Percentiles rank a stretch among this genome's conserved stretches.
These are phyloP conservation scores for Annulohypoxylon moriforme DNA, from an alignment of 495 filamentous ascomycete species.

Conservation along the genomic window DNA sequence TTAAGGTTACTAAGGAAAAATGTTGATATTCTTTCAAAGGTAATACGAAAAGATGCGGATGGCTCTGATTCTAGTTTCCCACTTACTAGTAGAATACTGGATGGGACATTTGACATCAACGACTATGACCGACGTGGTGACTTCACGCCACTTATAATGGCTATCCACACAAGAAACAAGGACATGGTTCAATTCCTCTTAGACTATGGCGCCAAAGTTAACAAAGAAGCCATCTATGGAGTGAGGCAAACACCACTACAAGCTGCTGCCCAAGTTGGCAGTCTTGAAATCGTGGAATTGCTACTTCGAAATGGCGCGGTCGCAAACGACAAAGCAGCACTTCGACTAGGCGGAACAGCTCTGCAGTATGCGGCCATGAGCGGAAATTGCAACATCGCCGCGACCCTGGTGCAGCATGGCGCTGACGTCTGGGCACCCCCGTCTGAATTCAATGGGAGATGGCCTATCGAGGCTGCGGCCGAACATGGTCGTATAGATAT, in stretches of 20 bases:
- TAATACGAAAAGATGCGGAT: too few relatives aligned
- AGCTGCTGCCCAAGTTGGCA: slow-evolving; percentile 44
- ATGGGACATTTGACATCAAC: too few relatives aligned
- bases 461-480: slow-evolving; percentile 57
- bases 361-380: slow-evolving; percentile 38
- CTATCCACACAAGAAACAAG: slow-evolving; percentile 25
- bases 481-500: slow-evolving; percentile 60
- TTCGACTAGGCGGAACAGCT: slow-evolving; percentile 34
- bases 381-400: slow-evolving; percentile 41
- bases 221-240: slow-evolving; percentile 24
- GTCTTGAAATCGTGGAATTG: slow-evolving; percentile 37
- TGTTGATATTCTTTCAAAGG: too few relatives aligned
- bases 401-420: slow-evolving; percentile 37
- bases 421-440: slow-evolving; percentile 32
- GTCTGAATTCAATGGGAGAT: slow-evolving; percentile 48
- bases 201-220: slow-evolving; percentile 47
- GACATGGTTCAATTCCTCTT: slow-evolving; percentile 48
- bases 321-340: slow-evolving; percentile 38
- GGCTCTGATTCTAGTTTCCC: too few relatives aligned
- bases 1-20: too few relatives aligned
- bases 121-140: too few relatives aligned
- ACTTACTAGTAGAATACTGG: too few relatives aligned
- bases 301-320: slow-evolving; percentile 28
- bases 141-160: slow-evolving; percentile 29
- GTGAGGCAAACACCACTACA: slow-evolving; percentile 45